phyloP scores from a whole-genome alignment of 345 rosid species.

The Garcia nutans region DNA sequence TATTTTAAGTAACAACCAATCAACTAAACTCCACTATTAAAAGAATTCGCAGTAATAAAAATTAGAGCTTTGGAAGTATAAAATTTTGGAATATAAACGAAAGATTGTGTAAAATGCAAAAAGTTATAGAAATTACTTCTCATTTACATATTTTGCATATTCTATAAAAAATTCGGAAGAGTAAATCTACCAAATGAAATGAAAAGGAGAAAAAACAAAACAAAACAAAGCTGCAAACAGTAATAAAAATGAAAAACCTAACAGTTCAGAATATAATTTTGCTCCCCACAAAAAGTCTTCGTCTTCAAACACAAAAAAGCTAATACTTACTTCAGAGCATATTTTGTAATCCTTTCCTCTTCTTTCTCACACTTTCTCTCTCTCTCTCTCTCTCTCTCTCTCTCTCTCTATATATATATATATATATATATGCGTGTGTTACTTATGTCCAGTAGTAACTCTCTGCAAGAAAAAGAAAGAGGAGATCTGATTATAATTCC shows the following conservation, averaged over 20 bases:
- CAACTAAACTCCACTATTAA: too few species aligned
- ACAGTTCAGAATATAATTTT: not conserved
- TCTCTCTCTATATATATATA: too few species aligned
- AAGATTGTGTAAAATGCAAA: not conserved
- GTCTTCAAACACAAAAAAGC: not conserved
- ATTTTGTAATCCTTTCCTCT: not conserved
- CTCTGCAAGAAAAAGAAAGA: not conserved
- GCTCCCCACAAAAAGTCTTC: not conserved
- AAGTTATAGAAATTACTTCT: not conserved
- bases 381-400: not conserved
- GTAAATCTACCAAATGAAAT: not conserved
- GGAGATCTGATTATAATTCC: not conserved
- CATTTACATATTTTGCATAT: not conserved
- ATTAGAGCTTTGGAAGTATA: too few species aligned
- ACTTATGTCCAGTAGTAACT: not conserved
- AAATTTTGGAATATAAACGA: too few species aligned
- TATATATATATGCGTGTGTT: not conserved
- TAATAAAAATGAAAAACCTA: conserved; percentile 1
- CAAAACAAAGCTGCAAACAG: not conserved
- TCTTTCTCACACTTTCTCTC: not conserved
- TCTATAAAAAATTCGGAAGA: not conserved
- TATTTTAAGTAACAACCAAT: too few species aligned
- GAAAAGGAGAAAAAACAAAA: too few species aligned
- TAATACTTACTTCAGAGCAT: not conserved
- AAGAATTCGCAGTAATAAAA: too few species aligned